phyloP scores from a whole-genome alignment of 495 filamentous ascomycete species.

The Cercophora sp. region DNA sequence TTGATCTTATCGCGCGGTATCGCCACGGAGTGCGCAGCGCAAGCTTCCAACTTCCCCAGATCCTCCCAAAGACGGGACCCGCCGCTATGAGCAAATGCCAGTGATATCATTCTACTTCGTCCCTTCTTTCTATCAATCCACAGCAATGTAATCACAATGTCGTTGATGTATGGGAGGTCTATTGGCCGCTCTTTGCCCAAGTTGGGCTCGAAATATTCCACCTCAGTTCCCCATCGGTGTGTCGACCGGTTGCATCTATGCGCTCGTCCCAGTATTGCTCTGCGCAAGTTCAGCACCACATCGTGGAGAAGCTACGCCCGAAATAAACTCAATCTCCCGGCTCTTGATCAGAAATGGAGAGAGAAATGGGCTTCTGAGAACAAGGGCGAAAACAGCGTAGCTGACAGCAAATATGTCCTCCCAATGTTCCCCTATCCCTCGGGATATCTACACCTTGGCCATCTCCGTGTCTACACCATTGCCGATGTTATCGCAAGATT shows the following conservation, averaged over 20 bases:
- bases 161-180: slow-evolving; percentile 25
- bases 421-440: slow-evolving; percentile 96
- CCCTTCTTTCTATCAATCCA: background rate
- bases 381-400: background rate
- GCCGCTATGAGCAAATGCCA: background rate
- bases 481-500: slow-evolving; percentile 80
- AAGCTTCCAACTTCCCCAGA: too few relatives aligned
- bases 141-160: slow-evolving; percentile 30
- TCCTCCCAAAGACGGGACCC: too few relatives aligned
- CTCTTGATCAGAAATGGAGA: slow-evolving; percentile 75
- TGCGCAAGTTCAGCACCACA: slow-evolving; percentile 12
- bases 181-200: slow-evolving; percentile 26
- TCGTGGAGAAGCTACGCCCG: slow-evolving; percentile 29
- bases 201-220: slow-evolving; percentile 13
- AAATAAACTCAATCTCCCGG: slow-evolving; percentile 55
- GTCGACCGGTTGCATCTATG: background rate
- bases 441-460: slow-evolving; percentile 82
- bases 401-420: slow-evolving; percentile 65
- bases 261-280: background rate
- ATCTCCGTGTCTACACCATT: slow-evolving; percentile 86
- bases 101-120: background rate
- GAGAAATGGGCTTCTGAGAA: slow-evolving; percentile 16
- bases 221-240: background rate
- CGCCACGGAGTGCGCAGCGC: too few relatives aligned
- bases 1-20: too few relatives aligned